Evolutionary conservation across 345 rosid genomes (phyloP).

Genomic region (Cardamine chenopodiifolia): DNA sequence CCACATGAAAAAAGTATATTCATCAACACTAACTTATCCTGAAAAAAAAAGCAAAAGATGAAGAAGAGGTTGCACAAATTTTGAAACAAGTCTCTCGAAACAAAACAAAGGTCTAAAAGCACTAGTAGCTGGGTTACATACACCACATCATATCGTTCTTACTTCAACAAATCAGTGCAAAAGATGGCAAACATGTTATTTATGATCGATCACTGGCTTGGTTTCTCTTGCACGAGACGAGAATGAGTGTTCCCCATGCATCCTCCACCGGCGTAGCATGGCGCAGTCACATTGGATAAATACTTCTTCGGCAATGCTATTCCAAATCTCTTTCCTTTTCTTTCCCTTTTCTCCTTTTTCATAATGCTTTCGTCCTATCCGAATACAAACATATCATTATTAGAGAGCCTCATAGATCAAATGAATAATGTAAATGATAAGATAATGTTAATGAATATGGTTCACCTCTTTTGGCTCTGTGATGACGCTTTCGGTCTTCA

Average conservation of each 20-base stretch:
- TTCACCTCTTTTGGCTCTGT: conserved; percentile 39
- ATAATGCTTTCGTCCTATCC: conserved; percentile 25
- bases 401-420: background rate
- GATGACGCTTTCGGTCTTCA: conserved; percentile 30
- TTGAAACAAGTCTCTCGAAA: conserved; percentile 26
- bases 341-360: conserved; percentile 30
- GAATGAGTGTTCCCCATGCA: conserved; percentile 43
- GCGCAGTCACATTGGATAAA: conserved; percentile 38
- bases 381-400: background rate
- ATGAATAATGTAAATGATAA: background rate
- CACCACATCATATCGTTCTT: conserved; percentile 16
- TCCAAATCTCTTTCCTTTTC: conserved; percentile 36
- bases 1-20: background rate
- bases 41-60: background rate
- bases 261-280: conserved; percentile 38
- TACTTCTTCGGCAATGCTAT: conserved; percentile 38
- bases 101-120: conserved; percentile 21
- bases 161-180: conserved; percentile 4
- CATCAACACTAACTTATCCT: conserved; percentile 37
- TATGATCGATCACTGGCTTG: conserved; percentile 12
- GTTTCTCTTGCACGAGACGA: conserved; percentile 33
- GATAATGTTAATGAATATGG: background rate
- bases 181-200: conserved; percentile 12
- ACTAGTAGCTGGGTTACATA: background rate
- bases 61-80: conserved; percentile 27